Base-by-base conservation (phyloP, 2,329 filamentous ascomycete genomes). In the Pezicula neosporulosa region DNA sequence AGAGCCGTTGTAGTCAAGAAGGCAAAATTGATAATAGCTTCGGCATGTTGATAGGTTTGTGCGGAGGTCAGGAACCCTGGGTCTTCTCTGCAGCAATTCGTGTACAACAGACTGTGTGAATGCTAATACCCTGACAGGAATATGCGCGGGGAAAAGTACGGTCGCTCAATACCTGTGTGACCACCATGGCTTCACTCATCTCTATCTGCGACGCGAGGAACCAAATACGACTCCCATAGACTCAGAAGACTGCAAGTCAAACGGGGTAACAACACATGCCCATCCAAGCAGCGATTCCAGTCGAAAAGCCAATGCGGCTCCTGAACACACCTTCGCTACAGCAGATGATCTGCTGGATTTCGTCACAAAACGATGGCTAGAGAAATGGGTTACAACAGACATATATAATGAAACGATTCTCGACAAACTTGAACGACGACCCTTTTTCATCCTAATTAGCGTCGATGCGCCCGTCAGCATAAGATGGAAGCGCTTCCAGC, bases 391-490 rank as follows among this genome's bases (percentile, higher is more conserved):
- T 15, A 94, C 86, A 2, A 94, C 88, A 3, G 87, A 94, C 65
- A 85, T 97, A 56, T 82, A 85, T 72, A 83, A 85, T 59, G 87
- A 91, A 60, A 68, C 70, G 3, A 80, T 86, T 7, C 80, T 96
- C 4, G 89, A 97, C 61, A 78, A 84, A 21, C 83, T 97, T 47
- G 74, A 85, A 53, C 80, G 86, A 18, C 82, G 94, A 7, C 94
- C 94, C 1, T 97, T 96, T 74, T 97, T 97, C 76, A 80, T 99
- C 46, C 82, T 97, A 33, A 77, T 99, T 64, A 93, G 90, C 67
- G 85, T 97, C 44, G 93, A 97, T 69, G 93, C 92, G 4, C 94
- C 94, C 2, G 78, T 97, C 43, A 87, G 82, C 46, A 76, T 93
- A 42, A 87, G 94, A 48, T 97, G 90, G 89, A 78, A 81, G 61